A percentile compares a stretch with the other conserved stretches of the same genome.
Conservation (phyloP, 768 basidiomycete genomes). For the Boletus vinaceobasis region DNA sequence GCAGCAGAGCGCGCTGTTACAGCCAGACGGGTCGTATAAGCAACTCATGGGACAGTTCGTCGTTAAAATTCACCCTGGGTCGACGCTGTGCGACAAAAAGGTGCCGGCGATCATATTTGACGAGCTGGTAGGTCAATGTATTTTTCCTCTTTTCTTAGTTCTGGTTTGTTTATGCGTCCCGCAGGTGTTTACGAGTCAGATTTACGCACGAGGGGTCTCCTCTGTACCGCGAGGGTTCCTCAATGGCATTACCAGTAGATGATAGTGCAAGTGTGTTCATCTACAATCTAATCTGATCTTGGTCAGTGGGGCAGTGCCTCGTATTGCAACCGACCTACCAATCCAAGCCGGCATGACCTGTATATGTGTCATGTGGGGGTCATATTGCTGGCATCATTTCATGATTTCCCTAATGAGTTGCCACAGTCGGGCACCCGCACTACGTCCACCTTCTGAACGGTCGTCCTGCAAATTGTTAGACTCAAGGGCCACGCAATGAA, state of each 20-base stretch:
- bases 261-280: conserved; percentile 1
- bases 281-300: conserved; percentile 11
- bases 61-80: conserved; percentile 91
- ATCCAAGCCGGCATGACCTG: background rate
- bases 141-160: background rate
- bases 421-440: background rate
- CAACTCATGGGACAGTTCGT: conserved; percentile 71
- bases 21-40: conserved; percentile 86
- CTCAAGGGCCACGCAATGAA: background rate
- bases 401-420: background rate
- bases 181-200: conserved; percentile 77
- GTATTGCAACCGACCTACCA: conserved; percentile 1
- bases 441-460: background rate
- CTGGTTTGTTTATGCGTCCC: background rate
- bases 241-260: conserved; percentile 12
- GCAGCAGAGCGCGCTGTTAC: conserved; percentile 79
- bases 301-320: background rate
- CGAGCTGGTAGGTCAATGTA: conserved; percentile 66
- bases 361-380: no score
- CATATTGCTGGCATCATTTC: no score
- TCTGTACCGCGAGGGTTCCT: conserved; percentile 62
- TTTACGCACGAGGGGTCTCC: conserved; percentile 92
- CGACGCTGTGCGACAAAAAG: conserved; percentile 76
- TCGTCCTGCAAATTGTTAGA: background rate
- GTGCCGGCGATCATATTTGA: conserved; percentile 87